Evolutionary conservation across 164 flowering plant genomes (phyloP), one percentile per base, ranked within the genome.

Genomic region (Aristolochia fimbriata): DNA sequence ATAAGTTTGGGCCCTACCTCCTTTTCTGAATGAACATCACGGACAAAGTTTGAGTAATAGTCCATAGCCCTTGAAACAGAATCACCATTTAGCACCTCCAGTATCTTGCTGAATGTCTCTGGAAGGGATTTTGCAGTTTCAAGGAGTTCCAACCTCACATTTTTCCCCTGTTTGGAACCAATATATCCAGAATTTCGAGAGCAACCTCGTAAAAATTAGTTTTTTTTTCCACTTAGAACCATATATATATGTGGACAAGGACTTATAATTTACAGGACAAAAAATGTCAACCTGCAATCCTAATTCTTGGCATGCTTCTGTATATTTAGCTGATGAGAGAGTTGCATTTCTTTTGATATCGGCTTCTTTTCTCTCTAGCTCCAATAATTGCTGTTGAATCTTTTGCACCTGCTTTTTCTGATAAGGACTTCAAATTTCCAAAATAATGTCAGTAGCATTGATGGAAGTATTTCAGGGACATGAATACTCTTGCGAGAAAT

Each of bases 371-470:
- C 94, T 88, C 41, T 93, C 99, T 57, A 93, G 75, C 67, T 93
- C 99, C 45, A 83, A 68, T 49, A 93, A 70, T 68, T 93, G 99
- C 70, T 87, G 97, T 75, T 90, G 97, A 71, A 78, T 78, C 81
- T 90, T 93, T 63, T 90, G 96, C 59, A 93, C 85, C 77, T 89
- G 99, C 72, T 88, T 93, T 63, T 88, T 93, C 76, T 79, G 92
- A 71, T 84, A 88, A 19, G 96, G 99, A 64, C 99, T 93, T 77
- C 76, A 77, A 47, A 65, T 51, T 60, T 33, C n/a, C 59, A 57
- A 57, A 30, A 51, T 19, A 46, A 25, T 3, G 22, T 14, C 43
- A 37, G 43, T 37, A 37, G 43, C 4, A 37, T 37, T 37, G 12
- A 37, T 37, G 12, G 43, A 6, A 3, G 4, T 37, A 37, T 37